These are phyloP conservation scores for Jacaranda copaia DNA, from an alignment of 257 asterid genomes.

Conservation along the genomic window DNA sequence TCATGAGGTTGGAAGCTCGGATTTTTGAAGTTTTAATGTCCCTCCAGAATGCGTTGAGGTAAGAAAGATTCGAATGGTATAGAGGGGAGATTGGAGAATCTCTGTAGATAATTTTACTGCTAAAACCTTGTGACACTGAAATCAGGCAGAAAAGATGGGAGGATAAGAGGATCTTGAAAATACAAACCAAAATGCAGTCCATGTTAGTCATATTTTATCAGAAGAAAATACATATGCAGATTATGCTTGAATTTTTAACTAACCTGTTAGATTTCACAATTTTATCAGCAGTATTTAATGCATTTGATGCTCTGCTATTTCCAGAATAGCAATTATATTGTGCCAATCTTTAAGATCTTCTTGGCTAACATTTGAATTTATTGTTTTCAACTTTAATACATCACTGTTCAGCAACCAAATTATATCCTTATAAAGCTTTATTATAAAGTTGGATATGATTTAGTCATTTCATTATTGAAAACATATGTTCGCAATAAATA, in stretches of 20 bases:
- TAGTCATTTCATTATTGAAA: too few relatives aligned
- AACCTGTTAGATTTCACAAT: too few relatives aligned
- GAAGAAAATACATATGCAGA: neutral
- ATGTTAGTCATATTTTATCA: neutral
- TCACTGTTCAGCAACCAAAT: neutral
- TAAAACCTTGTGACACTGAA: neutral
- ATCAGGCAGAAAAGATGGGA: neutral
- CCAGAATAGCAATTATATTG: too few relatives aligned
- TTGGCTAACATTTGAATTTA: neutral
- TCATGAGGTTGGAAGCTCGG: neutral
- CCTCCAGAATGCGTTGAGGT: neutral
- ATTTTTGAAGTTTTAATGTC: neutral
- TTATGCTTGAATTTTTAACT: neutral
- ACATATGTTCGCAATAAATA: neutral
- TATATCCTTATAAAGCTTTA: neutral
- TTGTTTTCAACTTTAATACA: neutral
- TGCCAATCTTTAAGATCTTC: neutral
- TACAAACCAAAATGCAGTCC: neutral
- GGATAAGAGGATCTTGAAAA: neutral
- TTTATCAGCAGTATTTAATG: too few relatives aligned
- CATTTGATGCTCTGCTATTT: too few relatives aligned
- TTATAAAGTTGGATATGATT: too few relatives aligned
- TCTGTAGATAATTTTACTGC: neutral
- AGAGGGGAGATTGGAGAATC: slow-evolving; percentile 21
- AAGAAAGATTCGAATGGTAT: neutral